These are phyloP conservation scores for Nemania sp. DNA, from an alignment of 2,329 filamentous ascomycete species.

Conservation along the genomic window DNA sequence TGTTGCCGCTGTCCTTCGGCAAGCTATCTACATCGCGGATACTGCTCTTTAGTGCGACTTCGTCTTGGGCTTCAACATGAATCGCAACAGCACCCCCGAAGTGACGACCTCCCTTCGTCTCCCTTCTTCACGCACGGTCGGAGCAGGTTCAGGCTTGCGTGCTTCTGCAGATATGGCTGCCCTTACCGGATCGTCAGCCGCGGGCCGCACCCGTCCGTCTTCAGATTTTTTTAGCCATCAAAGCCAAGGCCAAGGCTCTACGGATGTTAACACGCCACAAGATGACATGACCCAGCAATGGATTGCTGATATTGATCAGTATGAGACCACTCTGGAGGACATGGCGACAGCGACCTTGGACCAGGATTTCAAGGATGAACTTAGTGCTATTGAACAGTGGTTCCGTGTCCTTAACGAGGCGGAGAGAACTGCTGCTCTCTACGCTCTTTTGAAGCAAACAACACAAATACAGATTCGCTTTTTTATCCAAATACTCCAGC, in stretches of 20 bases:
- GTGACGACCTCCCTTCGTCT: slow-evolving; percentile 83
- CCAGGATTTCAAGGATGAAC: slow-evolving; percentile 99
- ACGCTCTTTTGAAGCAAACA: slow-evolving; percentile 95
- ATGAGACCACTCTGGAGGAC: slow-evolving; percentile 97
- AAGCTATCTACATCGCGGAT: background rate
- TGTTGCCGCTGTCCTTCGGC: background rate
- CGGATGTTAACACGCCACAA: slow-evolving; percentile 78
- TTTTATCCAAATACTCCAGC: slow-evolving; percentile 97
- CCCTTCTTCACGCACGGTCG: slow-evolving; percentile 76
- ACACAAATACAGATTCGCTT: slow-evolving; percentile 99
- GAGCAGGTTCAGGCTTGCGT: slow-evolving; percentile 82
- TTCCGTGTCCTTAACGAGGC: slow-evolving; percentile 97
- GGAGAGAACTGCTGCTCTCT: slow-evolving; percentile 91
- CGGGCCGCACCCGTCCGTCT: slow-evolving; percentile 85
- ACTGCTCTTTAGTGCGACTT: background rate
- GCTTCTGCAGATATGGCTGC: slow-evolving; percentile 95
- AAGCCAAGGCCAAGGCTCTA: slow-evolving; percentile 66
- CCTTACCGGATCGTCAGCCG: slow-evolving; percentile 68
- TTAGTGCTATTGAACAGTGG: slow-evolving; percentile 99
- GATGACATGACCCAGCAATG: slow-evolving; percentile 97
- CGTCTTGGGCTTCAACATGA: slow-evolving; percentile 46
- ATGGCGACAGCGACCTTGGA: slow-evolving; percentile 99
- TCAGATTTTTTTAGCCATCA: slow-evolving; percentile 93
- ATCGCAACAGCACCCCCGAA: slow-evolving; percentile 97
- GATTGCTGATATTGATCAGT: slow-evolving; percentile 98